A percentile compares a stretch with the other conserved stretches of the same genome.
Evolutionary conservation across 2,329 filamentous ascomycete species (phyloP).

Genomic region (Penicillium aurantiogriseum): DNA sequence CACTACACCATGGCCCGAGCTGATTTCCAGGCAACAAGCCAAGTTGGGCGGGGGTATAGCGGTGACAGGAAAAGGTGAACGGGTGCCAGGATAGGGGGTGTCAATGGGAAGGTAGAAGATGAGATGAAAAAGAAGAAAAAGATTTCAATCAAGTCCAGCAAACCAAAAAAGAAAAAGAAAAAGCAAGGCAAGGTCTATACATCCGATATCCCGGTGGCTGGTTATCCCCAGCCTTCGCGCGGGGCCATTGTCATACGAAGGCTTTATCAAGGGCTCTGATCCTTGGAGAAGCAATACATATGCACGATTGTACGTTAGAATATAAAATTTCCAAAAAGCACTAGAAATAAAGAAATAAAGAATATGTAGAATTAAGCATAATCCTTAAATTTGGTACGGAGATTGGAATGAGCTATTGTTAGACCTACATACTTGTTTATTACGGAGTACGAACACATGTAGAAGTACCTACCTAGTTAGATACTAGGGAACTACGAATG

Average conservation of each 20-base stretch:
- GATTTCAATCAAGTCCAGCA: not conserved
- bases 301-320: not conserved
- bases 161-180: not conserved
- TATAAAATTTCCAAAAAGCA: not conserved
- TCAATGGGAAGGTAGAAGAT: slow-evolving; percentile 4
- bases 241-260: slow-evolving; percentile 12
- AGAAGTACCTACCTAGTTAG: not conserved
- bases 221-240: slow-evolving; percentile 30
- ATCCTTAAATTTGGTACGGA: not conserved
- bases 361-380: slow-evolving; percentile 1
- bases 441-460: not conserved
- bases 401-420: slow-evolving; percentile 2
- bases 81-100: not conserved
- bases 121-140: not conserved
- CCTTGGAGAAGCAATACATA: not conserved
- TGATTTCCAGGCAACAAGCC: slow-evolving; percentile 3
- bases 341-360: not conserved
- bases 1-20: slow-evolving; percentile 16
- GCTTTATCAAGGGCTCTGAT: not conserved
- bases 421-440: not conserved
- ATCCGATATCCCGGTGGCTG: slow-evolving; percentile 31
- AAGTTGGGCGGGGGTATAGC: slow-evolving; percentile 6
- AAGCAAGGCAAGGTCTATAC: slow-evolving; percentile 15
- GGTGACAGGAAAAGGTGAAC: not conserved
- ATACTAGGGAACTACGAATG: not conserved